Evolutionary conservation across 352 stramenopile genomes (phyloP), one percentile per base, ranked within the genome.

Genomic region (Pythium insidiosum): DNA sequence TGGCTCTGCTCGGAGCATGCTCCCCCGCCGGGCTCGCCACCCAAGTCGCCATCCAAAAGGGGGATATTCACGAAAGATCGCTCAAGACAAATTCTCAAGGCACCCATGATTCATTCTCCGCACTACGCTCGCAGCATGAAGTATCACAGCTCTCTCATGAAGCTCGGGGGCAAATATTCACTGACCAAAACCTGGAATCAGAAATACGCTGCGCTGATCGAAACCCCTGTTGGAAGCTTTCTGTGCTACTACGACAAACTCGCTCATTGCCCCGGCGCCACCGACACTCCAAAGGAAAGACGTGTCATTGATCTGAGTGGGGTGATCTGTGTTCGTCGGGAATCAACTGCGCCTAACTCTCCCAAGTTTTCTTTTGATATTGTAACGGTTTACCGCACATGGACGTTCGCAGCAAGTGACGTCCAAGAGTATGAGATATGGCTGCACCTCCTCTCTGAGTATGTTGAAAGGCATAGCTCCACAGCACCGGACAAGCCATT

Each of bases 161-260:
- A 89, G 48, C 63, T 50, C 29, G 55, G 35, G 4, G 64, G 50
- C n/a, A 84, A 73, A n/a, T 80, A 72, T 30, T 66, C 83, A 28
- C 22, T 86, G 24, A 67, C 60, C 1, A 84, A 83, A 25, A 26
- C 53, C 12, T 89, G 77, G 77, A 70, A 62, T 25, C 41, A 44
- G 5, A 89, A 89, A 43, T 58, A 70, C 20, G 61, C 54, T 3
- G 68, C 61, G 10, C 37, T 87, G 2, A 68, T 86, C 6, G 74
- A 85, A 35, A 84, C 73, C 0, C 73, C 77, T 0, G 53, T 87
- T 5, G 77, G 77, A 1, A 66, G 61, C 4, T 84, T 81, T 42
- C 52, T 89, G 15, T 83, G 73, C 52, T 89, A 87, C 39, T 86
- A 84, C 45, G 70, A 89, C 56, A 79, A 79, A 40, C 50, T 83